Conservation (phyloP, 805 yeast species). For the Teunomyces aglyptinius region DNA sequence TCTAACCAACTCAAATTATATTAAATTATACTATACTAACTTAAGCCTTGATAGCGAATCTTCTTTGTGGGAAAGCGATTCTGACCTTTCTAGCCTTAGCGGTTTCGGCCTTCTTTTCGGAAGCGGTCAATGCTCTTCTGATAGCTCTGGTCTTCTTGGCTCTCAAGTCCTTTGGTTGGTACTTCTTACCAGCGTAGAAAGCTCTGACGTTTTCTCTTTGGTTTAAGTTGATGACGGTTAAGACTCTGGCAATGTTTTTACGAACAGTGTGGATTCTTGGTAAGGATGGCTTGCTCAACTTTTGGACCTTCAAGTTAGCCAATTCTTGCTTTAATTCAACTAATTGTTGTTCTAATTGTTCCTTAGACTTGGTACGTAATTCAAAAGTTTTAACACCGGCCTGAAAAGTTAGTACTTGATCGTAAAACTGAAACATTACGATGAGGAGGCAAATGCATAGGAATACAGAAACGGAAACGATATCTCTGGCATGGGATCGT, state of each 20-base stretch:
- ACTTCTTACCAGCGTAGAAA: conserved; percentile 92
- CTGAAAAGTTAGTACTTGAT: conserved; percentile 30
- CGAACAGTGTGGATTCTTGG: conserved; percentile 97
- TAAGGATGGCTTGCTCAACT: conserved; percentile 85
- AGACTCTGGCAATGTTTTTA: conserved; percentile 97
- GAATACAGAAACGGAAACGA: too few species aligned
- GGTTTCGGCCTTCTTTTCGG: conserved; percentile 80
- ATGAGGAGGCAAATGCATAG: background rate
- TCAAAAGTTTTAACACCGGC: conserved; percentile 94
- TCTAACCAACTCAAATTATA: conserved; percentile 1
- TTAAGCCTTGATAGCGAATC: conserved; percentile 98
- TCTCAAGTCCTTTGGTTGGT: conserved; percentile 97
- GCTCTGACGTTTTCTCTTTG: conserved; percentile 95
- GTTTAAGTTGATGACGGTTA: conserved; percentile 94
- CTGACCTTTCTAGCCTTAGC: conserved; percentile 88
- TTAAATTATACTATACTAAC: conserved; percentile 11
- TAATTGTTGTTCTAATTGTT: conserved; percentile 91
- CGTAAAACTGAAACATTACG: background rate
- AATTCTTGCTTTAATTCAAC: conserved; percentile 95
- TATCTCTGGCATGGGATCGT: too few species aligned
- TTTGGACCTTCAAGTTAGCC: conserved; percentile 94
- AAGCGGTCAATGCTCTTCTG: conserved; percentile 92
- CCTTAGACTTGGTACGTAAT: conserved; percentile 96
- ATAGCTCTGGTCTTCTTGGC: conserved; percentile 99
- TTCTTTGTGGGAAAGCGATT: conserved; percentile 97